A percentile compares a stretch with the other conserved stretches of the same genome.
Conservation (phyloP, 2,329 filamentous ascomycete species). For the Didymella keratinophila region DNA sequence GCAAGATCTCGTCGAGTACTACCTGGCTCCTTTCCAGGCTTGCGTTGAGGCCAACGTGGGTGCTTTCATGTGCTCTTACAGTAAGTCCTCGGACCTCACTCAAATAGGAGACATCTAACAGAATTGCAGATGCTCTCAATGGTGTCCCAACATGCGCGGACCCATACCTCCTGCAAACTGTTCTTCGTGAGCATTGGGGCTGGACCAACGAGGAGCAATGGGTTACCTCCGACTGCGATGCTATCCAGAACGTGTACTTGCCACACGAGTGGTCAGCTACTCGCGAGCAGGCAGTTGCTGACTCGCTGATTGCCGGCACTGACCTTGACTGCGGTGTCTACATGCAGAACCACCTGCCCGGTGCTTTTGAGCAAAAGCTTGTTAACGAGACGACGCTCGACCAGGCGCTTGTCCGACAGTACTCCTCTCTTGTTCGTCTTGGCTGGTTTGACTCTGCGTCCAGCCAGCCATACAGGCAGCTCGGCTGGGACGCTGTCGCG, state of each 20-base stretch:
- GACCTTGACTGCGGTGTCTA: conserved; percentile 37
- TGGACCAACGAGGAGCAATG: conserved; percentile 69
- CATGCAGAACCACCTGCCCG: conserved; percentile 34
- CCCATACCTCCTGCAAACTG: conserved; percentile 67
- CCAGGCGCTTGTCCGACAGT: conserved; percentile 61
- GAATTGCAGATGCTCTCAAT: conserved; percentile 64
- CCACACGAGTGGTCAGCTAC: conserved; percentile 53
- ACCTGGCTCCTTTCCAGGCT: conserved; percentile 69
- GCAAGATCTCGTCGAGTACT: conserved; percentile 74
- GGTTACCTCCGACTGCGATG: conserved; percentile 71
- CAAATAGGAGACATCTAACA: conserved; percentile 35
- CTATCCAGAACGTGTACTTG: conserved; percentile 66
- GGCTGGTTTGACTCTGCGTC: conserved; percentile 56
- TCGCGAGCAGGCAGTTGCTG: conserved; percentile 38
- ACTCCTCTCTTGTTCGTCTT: conserved; percentile 62
- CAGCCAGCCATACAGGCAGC: conserved; percentile 35
- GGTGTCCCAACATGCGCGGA: conserved; percentile 71
- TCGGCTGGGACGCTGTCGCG: conserved; percentile 54
- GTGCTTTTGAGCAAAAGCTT: conserved; percentile 27
- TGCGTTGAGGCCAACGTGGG: conserved; percentile 58
- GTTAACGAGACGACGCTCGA: conserved; percentile 58
- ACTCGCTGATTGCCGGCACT: conserved; percentile 39
- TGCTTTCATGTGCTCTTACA: conserved; percentile 64
- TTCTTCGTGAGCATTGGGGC: conserved; percentile 71
- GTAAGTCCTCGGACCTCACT: conserved; percentile 13